phyloP scores from a whole-genome alignment of 164 flowering plant species.

The Vitis rupestris region DNA sequence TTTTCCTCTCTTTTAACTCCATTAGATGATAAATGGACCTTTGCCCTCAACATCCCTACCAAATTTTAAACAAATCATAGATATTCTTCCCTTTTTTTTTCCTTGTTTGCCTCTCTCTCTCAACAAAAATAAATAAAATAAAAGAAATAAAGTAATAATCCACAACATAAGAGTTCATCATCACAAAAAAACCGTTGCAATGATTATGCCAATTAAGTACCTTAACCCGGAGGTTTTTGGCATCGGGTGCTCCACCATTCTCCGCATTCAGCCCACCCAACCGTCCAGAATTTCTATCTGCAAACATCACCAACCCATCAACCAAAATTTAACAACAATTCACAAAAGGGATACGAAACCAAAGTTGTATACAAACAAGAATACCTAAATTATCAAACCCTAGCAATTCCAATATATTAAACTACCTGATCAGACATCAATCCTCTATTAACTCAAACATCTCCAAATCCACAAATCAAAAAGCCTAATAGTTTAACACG shows the following conservation, averaged over 20 bases:
- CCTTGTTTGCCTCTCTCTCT: no score
- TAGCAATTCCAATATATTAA: not conserved
- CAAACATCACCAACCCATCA: slow-evolving; percentile 5
- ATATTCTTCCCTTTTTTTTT: no score
- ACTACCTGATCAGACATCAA: not conserved
- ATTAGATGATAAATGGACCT: no score
- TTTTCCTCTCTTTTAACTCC: no score
- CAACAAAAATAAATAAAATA: no score
- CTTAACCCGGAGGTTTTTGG: slow-evolving; percentile 83
- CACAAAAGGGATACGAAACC: not conserved
- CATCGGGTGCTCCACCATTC: slow-evolving; percentile 42
- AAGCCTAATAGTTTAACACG: not conserved
- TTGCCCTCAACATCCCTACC: no score
- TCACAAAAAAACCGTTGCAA: not conserved
- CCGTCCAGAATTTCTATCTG: slow-evolving; percentile 50
- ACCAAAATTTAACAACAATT: not conserved
- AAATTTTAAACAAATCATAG: no score
- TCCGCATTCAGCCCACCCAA: slow-evolving; percentile 52
- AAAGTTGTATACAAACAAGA: not conserved
- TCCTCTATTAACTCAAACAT: not conserved
- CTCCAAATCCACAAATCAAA: not conserved
- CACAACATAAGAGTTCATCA: not conserved
- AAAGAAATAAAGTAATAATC: no score
- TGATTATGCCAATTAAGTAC: slow-evolving; percentile 25
- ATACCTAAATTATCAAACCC: slow-evolving; percentile 1